A percentile compares a stretch with the other conserved stretches of the same genome.
Conservation (phyloP, 2,329 filamentous ascomycete species). For the Colletotrichum zoysiae region DNA sequence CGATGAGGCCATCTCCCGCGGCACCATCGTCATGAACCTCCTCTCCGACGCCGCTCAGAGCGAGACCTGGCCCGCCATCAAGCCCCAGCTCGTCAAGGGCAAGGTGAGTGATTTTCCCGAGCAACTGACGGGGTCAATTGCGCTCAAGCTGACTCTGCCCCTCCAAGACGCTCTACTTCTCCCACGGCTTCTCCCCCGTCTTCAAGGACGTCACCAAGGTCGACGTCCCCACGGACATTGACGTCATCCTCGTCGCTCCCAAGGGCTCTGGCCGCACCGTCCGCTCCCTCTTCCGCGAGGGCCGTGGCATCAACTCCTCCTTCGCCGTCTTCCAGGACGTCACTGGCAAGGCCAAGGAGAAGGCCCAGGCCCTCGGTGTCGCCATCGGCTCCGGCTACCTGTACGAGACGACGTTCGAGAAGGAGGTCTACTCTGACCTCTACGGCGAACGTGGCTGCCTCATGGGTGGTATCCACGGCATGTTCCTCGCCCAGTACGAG, state of each 20-base stretch:
- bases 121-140: slow-evolving; percentile 22
- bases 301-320: slow-evolving; percentile 99
- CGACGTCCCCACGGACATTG: slow-evolving; percentile 93
- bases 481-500: slow-evolving; percentile 99
- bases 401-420: slow-evolving; percentile 99
- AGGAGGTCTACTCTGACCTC: slow-evolving; percentile 99
- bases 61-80: slow-evolving; percentile 98
- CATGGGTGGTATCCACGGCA: slow-evolving; percentile 99
- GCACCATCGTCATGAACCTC: slow-evolving; percentile 99
- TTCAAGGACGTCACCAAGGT: slow-evolving; percentile 99
- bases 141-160: slow-evolving; percentile 43
- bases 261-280: slow-evolving; percentile 99
- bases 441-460: slow-evolving; percentile 99
- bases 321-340: slow-evolving; percentile 99
- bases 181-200: slow-evolving; percentile 99
- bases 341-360: slow-evolving; percentile 97
- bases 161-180: slow-evolving; percentile 96
- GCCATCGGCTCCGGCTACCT: slow-evolving; percentile 98
- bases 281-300: slow-evolving; percentile 98
- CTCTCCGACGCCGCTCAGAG: slow-evolving; percentile 97
- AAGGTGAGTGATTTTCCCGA: slow-evolving; percentile 74
- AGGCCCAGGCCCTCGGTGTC: slow-evolving; percentile 95
- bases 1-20: slow-evolving; percentile 92
- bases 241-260: slow-evolving; percentile 99
- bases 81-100: slow-evolving; percentile 98